Percentiles rank a stretch among this genome's conserved stretches.
Evolutionary conservation across 2,329 filamentous ascomycete species (phyloP).

Genomic region (Thelonectria blattea): DNA sequence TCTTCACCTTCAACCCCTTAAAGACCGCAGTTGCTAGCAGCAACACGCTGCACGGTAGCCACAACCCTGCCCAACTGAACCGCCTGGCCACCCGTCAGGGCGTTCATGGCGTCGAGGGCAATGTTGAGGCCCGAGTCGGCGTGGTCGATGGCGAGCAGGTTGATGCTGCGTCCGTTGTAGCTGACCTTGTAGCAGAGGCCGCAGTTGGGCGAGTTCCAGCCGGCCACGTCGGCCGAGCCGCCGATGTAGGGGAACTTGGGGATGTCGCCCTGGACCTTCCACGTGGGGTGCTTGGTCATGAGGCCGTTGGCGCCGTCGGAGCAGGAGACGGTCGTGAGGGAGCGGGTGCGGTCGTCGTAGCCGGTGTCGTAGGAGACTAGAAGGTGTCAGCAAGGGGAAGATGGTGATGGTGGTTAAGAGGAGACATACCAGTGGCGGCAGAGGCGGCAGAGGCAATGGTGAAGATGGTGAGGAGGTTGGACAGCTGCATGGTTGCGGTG

Average conservation of each 20-base stretch:
- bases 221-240: constrained; percentile 55
- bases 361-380: constrained; percentile 73
- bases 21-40: constrained; percentile 49
- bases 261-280: constrained; percentile 59
- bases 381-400: constrained; percentile 31
- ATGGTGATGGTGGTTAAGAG: not conserved
- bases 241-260: constrained; percentile 62
- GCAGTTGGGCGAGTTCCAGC: constrained; percentile 63
- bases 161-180: constrained; percentile 58
- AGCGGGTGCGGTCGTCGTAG: constrained; percentile 66
- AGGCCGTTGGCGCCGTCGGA: constrained; percentile 72
- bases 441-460: constrained; percentile 45
- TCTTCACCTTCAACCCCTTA: constrained; percentile 26
- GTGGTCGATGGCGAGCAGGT: constrained; percentile 63
- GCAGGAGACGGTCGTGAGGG: constrained; percentile 65
- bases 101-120: constrained; percentile 59
- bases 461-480: constrained; percentile 48
- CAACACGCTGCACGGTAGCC: constrained; percentile 39
- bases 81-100: constrained; percentile 59
- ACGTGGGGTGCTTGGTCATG: constrained; percentile 65
- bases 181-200: constrained; percentile 64
- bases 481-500: constrained; percentile 51
- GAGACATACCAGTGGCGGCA: constrained; percentile 43
- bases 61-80: constrained; percentile 58
- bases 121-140: constrained; percentile 59